phyloP scores from a whole-genome alignment of 1,139 yeast genomes.

The Yamadazyma dushanensis region DNA sequence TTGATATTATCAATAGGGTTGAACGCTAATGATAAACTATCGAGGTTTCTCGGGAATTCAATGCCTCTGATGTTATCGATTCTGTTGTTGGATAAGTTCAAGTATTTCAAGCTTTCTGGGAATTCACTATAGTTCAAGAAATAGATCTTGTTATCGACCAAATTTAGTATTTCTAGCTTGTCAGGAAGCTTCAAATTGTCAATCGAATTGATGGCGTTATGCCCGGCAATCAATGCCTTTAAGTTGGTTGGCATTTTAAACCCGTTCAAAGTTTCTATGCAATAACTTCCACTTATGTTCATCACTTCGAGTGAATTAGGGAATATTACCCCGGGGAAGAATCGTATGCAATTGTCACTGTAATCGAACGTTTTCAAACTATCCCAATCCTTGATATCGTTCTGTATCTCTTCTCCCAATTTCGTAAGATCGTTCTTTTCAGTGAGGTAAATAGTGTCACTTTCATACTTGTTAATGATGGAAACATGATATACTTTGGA shows the following conservation, averaged over 20 bases:
- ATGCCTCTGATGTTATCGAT: conserved; percentile 42
- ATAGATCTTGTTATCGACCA: conserved; percentile 41
- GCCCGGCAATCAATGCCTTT: conserved; percentile 31
- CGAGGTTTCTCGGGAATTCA: conserved; percentile 35
- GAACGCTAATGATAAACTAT: conserved; percentile 32
- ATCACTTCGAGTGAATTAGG: conserved; percentile 40
- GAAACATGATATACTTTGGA: conserved; percentile 40
- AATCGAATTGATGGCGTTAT: conserved; percentile 36
- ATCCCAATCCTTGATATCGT: conserved; percentile 38
- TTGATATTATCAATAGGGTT: conserved; percentile 48
- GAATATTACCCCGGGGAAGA: conserved; percentile 41
- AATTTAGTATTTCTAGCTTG: conserved; percentile 32
- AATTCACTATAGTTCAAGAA: conserved; percentile 43
- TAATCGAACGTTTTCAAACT: conserved; percentile 38
- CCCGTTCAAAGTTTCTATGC: conserved; percentile 43
- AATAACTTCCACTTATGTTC: conserved; percentile 44
- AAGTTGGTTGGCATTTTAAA: conserved; percentile 42
- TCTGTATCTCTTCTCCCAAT: conserved; percentile 41
- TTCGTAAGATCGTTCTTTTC: conserved; percentile 34
- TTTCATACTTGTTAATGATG: conserved; percentile 38
- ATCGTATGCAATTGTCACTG: conserved; percentile 39
- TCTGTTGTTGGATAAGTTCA: conserved; percentile 44
- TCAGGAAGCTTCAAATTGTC: conserved; percentile 39
- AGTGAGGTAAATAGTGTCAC: conserved; percentile 35
- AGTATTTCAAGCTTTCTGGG: conserved; percentile 29